Evolutionary conservation across 2,329 filamentous ascomycete genomes (phyloP).

Genomic region (Fusarium hostae): DNA sequence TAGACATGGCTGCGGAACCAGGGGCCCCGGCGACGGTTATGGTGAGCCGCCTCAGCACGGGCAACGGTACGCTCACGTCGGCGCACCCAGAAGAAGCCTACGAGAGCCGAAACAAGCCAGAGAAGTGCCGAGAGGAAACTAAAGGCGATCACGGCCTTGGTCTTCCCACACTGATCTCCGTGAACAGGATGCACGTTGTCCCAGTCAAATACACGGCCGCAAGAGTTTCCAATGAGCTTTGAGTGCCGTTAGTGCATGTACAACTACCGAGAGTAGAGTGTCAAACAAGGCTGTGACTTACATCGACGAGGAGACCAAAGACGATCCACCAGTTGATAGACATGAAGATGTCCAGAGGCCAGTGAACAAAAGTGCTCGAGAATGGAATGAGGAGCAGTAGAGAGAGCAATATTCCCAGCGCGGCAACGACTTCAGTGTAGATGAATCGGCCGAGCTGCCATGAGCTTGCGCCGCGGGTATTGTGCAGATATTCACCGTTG

Average conservation of each 20-base stretch:
- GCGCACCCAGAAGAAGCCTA: slow-evolving; percentile 67
- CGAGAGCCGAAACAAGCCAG: slow-evolving; percentile 73
- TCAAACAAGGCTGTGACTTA: slow-evolving; percentile 50
- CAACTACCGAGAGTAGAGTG: not conserved
- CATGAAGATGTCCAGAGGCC: slow-evolving; percentile 76
- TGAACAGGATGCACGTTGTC: slow-evolving; percentile 58
- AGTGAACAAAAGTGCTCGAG: slow-evolving; percentile 73
- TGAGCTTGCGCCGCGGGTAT: slow-evolving; percentile 55
- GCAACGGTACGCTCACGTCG: slow-evolving; percentile 52
- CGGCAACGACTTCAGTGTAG: slow-evolving; percentile 78
- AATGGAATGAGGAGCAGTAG: slow-evolving; percentile 80
- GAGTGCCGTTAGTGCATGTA: slow-evolving; percentile 14
- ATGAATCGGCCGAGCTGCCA: slow-evolving; percentile 74
- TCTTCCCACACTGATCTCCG: slow-evolving; percentile 69
- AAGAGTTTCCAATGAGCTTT: slow-evolving; percentile 58
- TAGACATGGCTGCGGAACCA: slow-evolving; percentile 60
- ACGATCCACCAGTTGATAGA: slow-evolving; percentile 76
- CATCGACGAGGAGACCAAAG: slow-evolving; percentile 73
- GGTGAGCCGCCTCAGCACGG: slow-evolving; percentile 44
- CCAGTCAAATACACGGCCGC: slow-evolving; percentile 71
- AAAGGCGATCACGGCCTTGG: slow-evolving; percentile 78
- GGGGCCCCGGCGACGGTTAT: slow-evolving; percentile 47
- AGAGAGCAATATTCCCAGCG: slow-evolving; percentile 73
- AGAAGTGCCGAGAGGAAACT: slow-evolving; percentile 75
- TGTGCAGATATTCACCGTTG: slow-evolving; percentile 72